phyloP scores from a whole-genome alignment of 495 filamentous ascomycete genomes.

The Penicillium nucicola region DNA sequence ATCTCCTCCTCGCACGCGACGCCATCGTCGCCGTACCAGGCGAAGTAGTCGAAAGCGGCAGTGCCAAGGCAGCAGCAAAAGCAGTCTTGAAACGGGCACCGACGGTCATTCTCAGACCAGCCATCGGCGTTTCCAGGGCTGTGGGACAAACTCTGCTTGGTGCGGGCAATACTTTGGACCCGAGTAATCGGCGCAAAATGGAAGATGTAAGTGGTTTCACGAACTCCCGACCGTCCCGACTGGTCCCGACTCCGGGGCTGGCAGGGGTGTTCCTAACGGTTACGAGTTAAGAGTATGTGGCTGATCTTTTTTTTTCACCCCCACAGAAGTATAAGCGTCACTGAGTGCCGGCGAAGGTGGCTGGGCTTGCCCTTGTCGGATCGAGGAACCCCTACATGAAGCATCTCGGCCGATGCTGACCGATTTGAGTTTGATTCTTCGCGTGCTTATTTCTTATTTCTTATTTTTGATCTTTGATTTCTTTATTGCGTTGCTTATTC shows the following conservation, averaged over 20 bases:
- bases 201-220: constrained; percentile 70
- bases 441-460: constrained; percentile 6
- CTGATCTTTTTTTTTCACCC: constrained; percentile 4
- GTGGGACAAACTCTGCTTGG: constrained; percentile 87
- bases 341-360: constrained; percentile 11
- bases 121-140: constrained; percentile 86
- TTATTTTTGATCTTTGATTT: constrained; percentile 1
- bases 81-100: constrained; percentile 81
- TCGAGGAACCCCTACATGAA: no score
- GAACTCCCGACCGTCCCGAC: no score
- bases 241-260: no score
- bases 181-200: constrained; percentile 72
- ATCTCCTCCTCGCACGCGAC: constrained; percentile 78
- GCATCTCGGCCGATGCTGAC: no score
- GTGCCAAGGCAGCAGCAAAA: constrained; percentile 74
- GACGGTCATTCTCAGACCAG: constrained; percentile 85
- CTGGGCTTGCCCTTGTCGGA: neutral
- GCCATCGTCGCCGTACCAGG: constrained; percentile 93
- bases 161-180: constrained; percentile 90
- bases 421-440: no score
- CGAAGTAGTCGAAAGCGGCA: constrained; percentile 83
- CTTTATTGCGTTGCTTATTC: neutral
- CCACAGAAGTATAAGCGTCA: constrained; percentile 47
- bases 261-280: no score
- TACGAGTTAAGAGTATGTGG: neutral